Evolutionary conservation across 305 asterid species (phyloP).

Genomic region (Solanum hybrid): DNA sequence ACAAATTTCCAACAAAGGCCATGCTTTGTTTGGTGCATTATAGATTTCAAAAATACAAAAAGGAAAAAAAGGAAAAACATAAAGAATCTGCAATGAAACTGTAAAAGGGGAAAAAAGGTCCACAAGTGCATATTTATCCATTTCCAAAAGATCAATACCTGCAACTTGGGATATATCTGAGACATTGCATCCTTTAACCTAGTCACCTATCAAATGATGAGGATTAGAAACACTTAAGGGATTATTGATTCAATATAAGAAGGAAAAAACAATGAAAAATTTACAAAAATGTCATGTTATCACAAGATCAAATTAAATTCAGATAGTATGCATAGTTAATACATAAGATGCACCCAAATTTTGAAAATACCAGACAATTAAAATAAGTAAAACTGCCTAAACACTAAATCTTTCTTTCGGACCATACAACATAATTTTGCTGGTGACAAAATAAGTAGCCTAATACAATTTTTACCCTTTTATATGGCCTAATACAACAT

Average conservation of each 20-base stretch:
- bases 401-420: neutral
- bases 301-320: neutral
- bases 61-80: neutral
- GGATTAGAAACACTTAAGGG: neutral
- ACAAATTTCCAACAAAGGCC: neutral
- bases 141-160: slow-evolving; percentile 35
- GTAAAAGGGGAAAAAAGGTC: neutral
- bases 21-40: neutral
- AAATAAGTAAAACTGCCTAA: neutral
- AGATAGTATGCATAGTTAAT: neutral
- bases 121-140: neutral
- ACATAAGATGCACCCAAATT: neutral
- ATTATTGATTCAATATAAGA: neutral
- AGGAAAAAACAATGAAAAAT: neutral
- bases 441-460: neutral
- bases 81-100: neutral
- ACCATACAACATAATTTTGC: neutral
- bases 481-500: neutral
- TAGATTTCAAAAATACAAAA: neutral
- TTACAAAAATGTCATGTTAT: neutral
- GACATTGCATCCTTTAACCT: slow-evolving; percentile 90
- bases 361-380: neutral
- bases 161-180: slow-evolving; percentile 68
- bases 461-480: neutral
- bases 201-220: slow-evolving; percentile 41